Evolutionary conservation across 2,329 filamentous ascomycete species (phyloP).

Genomic region (Trichoderma guizhouense): DNA sequence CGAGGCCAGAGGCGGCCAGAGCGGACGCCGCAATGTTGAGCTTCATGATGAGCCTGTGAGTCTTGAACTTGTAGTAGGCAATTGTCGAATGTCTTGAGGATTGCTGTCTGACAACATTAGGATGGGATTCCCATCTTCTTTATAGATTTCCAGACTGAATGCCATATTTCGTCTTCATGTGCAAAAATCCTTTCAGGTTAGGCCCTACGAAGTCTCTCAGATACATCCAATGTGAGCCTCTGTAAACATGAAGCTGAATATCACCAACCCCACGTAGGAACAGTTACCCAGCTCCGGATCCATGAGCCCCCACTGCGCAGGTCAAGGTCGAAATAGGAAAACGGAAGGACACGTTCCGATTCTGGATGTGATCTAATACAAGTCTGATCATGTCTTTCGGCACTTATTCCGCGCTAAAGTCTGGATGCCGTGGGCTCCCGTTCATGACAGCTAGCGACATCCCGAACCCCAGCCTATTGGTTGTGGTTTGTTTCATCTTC

Average conservation of each 20-base stretch:
- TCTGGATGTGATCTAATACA: background rate
- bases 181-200: background rate
- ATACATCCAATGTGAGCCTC: background rate
- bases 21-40: background rate
- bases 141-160: background rate
- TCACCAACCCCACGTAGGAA: background rate
- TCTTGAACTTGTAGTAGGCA: background rate
- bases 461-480: background rate
- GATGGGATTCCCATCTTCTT: background rate
- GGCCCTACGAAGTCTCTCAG: background rate
- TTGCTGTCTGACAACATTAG: background rate
- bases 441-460: background rate
- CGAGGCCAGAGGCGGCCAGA: constrained; percentile 2
- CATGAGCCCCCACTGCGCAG: background rate
- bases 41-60: background rate
- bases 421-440: background rate
- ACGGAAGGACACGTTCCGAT: background rate
- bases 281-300: background rate
- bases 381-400: background rate
- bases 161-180: background rate
- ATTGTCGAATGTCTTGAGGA: background rate
- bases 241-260: background rate
- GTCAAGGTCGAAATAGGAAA: background rate
- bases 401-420: background rate
- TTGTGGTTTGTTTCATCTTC: background rate